Evolutionary conservation across 345 rosid species (phyloP).

Genomic region (Populus tremula): DNA sequence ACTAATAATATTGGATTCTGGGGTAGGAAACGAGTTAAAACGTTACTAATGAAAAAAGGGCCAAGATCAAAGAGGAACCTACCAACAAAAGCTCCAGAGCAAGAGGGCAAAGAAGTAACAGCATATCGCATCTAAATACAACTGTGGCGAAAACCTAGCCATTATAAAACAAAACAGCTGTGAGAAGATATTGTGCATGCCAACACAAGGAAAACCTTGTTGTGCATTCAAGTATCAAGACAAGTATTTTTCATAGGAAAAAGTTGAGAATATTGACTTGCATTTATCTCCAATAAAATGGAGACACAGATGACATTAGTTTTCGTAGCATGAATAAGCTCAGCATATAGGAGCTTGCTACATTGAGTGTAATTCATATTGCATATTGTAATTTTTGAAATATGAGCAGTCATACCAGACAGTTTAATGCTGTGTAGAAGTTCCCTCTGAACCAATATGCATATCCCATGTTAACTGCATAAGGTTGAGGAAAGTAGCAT

Average conservation of each 20-base stretch:
- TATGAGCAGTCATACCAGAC: conserved; percentile 53
- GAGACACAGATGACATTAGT: not conserved
- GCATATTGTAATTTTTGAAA: not conserved
- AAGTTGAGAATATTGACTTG: not conserved
- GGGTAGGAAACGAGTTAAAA: not conserved
- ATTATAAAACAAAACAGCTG: conserved; percentile 16
- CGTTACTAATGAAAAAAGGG: not conserved
- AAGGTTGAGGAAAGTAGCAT: conserved; percentile 11
- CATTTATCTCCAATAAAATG: not conserved
- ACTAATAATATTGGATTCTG: no score
- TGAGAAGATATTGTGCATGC: conserved; percentile 23
- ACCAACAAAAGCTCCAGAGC: conserved; percentile 83
- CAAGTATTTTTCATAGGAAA: not conserved
- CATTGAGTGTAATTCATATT: not conserved
- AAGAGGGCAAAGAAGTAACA: conserved; percentile 79
- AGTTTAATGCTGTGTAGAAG: conserved; percentile 64
- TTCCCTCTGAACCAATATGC: conserved; percentile 70
- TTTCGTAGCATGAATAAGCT: not conserved
- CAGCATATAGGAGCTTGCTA: not conserved
- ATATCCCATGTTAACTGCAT: conserved; percentile 80
- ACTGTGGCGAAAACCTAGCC: conserved; percentile 65
- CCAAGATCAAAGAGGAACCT: conserved; percentile 26
- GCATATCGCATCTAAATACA: conserved; percentile 78
- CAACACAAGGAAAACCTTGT: not conserved
- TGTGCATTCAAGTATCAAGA: not conserved